These are phyloP conservation scores for Pholiota adiposa DNA, from an alignment of 1,284 basidiomycete species.

Conservation along the genomic window DNA sequence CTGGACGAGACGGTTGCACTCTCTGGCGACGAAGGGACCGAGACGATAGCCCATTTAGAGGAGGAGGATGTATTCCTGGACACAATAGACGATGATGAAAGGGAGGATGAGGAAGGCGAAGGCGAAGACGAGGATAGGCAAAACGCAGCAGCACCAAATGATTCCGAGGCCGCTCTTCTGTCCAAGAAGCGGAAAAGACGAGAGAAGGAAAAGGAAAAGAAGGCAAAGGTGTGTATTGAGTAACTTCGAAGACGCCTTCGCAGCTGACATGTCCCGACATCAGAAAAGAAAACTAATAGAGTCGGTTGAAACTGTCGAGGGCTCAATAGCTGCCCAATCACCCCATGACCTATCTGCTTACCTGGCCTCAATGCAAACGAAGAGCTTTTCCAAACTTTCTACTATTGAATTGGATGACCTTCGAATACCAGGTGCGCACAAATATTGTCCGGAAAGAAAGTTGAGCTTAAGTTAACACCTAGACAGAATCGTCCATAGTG, in stretches of 20 bases:
- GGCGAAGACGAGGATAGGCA: slow-evolving; percentile 27
- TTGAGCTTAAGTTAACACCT: slow-evolving; percentile 49
- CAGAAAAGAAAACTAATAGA: slow-evolving; percentile 70
- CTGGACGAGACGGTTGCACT: slow-evolving; percentile 69
- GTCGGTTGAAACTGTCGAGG: slow-evolving; percentile 40
- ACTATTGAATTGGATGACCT: slow-evolving; percentile 74
- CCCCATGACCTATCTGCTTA: slow-evolving; percentile 63
- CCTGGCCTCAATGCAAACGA: slow-evolving; percentile 63
- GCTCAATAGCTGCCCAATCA: slow-evolving; percentile 59
- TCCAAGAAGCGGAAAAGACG: slow-evolving; percentile 71
- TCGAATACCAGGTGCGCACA: slow-evolving; percentile 64
- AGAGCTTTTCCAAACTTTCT: slow-evolving; percentile 66
- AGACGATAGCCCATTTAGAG: slow-evolving; percentile 22
- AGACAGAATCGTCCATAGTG: slow-evolving; percentile 70
- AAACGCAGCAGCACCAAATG: background rate
- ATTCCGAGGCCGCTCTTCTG: slow-evolving; percentile 25
- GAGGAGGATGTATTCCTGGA: slow-evolving; percentile 43
- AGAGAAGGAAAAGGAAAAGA: slow-evolving; percentile 76
- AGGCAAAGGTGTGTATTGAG: slow-evolving; percentile 53
- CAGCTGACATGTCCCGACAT: background rate
- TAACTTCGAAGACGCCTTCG: slow-evolving; percentile 2
- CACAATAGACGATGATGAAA: slow-evolving; percentile 42
- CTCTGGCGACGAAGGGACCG: slow-evolving; percentile 52
- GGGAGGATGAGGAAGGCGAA: slow-evolving; percentile 26
- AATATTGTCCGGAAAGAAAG: slow-evolving; percentile 14